Evolutionary conservation across 108 stramenopile genomes (phyloP).

Genomic region (Stephanodiscus minutulus): DNA sequence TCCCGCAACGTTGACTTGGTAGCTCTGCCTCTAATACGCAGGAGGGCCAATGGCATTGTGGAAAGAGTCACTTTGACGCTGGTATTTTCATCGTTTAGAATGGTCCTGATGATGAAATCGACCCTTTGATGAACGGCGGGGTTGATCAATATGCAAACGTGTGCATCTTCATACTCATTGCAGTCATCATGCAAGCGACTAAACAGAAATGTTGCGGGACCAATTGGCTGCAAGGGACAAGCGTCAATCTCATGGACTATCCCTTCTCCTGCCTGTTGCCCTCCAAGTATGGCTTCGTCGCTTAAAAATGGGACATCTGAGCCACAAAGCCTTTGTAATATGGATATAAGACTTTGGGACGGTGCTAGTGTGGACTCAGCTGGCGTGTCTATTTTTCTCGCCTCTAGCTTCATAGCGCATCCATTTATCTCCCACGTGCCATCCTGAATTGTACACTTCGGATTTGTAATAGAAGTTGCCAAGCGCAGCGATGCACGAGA

Average conservation of each 20-base stretch:
- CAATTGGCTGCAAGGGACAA: conserved; percentile 32
- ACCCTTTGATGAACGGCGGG: conserved; percentile 34
- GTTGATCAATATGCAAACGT: conserved; percentile 40
- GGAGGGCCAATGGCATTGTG: conserved; percentile 32
- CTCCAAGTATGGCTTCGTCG: conserved; percentile 27
- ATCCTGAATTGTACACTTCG: conserved; percentile 67
- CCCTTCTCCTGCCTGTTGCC: conserved; percentile 32
- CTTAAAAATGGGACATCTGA: conserved; percentile 26
- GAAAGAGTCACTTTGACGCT: conserved; percentile 17
- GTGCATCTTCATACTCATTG: conserved; percentile 1
- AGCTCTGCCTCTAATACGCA: conserved; percentile 37
- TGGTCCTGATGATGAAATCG: conserved; percentile 10
- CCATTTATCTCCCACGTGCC: conserved; percentile 61
- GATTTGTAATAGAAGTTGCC: conserved; percentile 24
- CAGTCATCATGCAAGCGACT: background rate
- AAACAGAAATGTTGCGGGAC: conserved; percentile 48
- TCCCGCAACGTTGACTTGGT: conserved; percentile 14
- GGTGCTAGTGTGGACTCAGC: conserved; percentile 5
- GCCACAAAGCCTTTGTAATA: conserved; percentile 36
- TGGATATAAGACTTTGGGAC: conserved; percentile 8
- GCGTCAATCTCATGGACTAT: conserved; percentile 41
- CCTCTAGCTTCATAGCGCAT: conserved; percentile 26
- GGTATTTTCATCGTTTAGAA: background rate
- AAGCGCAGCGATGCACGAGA: conserved; percentile 71
- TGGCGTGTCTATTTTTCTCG: background rate